Percentiles rank a stretch among this genome's conserved stretches.
These are phyloP conservation scores for Geotrichum phurueaensis DNA, from an alignment of 1,139 yeast species.

Conservation along the genomic window DNA sequence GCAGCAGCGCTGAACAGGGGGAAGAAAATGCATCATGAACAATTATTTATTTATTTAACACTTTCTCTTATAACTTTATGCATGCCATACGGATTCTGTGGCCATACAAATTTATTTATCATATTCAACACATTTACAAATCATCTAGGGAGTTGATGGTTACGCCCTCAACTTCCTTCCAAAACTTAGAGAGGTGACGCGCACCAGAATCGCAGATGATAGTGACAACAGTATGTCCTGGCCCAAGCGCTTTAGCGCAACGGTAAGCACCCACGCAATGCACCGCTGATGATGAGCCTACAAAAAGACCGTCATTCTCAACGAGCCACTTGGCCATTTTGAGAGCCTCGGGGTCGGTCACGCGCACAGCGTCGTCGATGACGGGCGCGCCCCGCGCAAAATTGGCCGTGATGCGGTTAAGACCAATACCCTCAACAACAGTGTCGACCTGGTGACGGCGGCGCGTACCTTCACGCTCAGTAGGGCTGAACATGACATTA, in stretches of 20 bases:
- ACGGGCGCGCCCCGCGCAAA: constrained; percentile 53
- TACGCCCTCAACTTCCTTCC: constrained; percentile 46
- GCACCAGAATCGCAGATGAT: constrained; percentile 90
- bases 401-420: constrained; percentile 79
- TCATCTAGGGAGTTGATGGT: constrained; percentile 13
- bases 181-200: constrained; percentile 84
- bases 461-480: constrained; percentile 87
- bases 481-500: constrained; percentile 89
- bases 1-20: not conserved
- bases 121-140: not conserved
- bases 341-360: constrained; percentile 71
- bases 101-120: not conserved
- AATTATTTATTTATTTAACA: not conserved
- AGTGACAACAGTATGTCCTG: constrained; percentile 73
- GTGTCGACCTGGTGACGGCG: constrained; percentile 96
- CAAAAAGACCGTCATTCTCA: constrained; percentile 77
- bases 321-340: constrained; percentile 83
- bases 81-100: not conserved
- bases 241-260: constrained; percentile 50
- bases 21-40: not conserved
- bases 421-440: constrained; percentile 86
- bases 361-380: constrained; percentile 76
- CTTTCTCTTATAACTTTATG: not conserved
- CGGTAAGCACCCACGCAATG: constrained; percentile 86
- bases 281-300: constrained; percentile 89